Percentiles rank a stretch among this genome's conserved stretches.
phyloP scores from a whole-genome alignment of 73 alveolate species.

The Symbiodinium pilosum region DNA sequence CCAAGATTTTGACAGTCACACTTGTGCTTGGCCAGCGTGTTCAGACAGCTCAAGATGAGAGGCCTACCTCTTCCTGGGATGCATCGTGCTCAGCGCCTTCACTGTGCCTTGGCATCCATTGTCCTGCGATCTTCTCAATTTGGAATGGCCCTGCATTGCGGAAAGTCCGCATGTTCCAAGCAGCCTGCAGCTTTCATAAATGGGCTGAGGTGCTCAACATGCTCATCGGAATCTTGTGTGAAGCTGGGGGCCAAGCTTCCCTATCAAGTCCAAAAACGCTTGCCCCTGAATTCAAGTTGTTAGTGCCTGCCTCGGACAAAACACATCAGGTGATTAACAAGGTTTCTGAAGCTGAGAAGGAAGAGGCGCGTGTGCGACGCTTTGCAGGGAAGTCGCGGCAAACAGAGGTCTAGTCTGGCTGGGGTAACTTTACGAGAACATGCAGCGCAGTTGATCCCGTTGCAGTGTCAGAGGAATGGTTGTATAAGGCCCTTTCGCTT shows the following conservation, averaged over 20 bases:
- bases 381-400: background rate
- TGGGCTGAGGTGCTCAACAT: constrained; percentile 45
- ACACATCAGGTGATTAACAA: constrained; percentile 56
- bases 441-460: too few species aligned
- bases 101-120: constrained; percentile 68
- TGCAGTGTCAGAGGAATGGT: too few species aligned
- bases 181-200: background rate
- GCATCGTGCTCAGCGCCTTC: constrained; percentile 55
- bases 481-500: too few species aligned
- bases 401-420: too few species aligned
- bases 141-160: background rate
- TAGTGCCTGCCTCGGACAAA: too few species aligned
- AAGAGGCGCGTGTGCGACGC: constrained; percentile 7
- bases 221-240: constrained; percentile 87
- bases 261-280: too few species aligned
- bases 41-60: background rate
- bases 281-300: too few species aligned
- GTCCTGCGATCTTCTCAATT: background rate
- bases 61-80: constrained; percentile 52
- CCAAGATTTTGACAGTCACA: background rate
- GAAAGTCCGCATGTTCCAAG: background rate
- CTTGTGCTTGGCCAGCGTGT: background rate
- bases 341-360: constrained; percentile 68
- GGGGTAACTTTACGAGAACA: too few species aligned
- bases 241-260: constrained; percentile 1